Evolutionary conservation across 2,329 filamentous ascomycete species (phyloP), one percentile per base, ranked within the genome.

Genomic region (Graphilbum sp.): DNA sequence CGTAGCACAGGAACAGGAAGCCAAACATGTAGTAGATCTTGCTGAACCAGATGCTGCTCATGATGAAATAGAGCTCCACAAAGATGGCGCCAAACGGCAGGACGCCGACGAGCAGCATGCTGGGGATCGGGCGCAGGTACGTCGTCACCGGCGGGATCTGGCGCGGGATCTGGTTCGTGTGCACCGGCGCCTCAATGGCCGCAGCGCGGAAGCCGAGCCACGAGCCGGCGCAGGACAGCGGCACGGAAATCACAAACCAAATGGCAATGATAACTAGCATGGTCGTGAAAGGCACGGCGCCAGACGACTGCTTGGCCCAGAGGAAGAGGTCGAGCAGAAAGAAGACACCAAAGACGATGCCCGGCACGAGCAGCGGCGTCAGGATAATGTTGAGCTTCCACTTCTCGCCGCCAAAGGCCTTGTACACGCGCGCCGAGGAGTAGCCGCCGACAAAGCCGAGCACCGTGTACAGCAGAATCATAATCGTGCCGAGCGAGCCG

Each of bases 11-110:
- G 67, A 98, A 98, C 27, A 98, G 66, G 69, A 98, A 98, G 18
- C 90, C 90, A 52, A 98, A 98, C 90, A 98, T 98, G 70, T 98
- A 98, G 68, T 98, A 98, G 47, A 98, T 90, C 60, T 90, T 85
- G 64, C 79, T 88, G 60, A 92, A 94, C 90, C 90, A 98, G 54
- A 98, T 88, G 20, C 84, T 93, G 61, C 79, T 93, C 84, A 98
- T 93, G 64, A 98, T 95, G 61, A 96, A 96, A 69, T 94, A 96
- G 3, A 98, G 75, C 62, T 98, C 90, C 34, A 96, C 87, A 48
- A 96, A 95, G 54, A 98, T 96, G 44, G 90, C 88, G 34, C 83
- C 86, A 51, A 98, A 98, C 0, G 90, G 90, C 20, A 96, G 68
- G 36, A 96, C 77, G 37, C 90, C 90, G 19, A 92, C 88, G 18